Evolutionary conservation across 2,329 filamentous ascomycete species (phyloP).

Genomic region (Talaromyces sp.): DNA sequence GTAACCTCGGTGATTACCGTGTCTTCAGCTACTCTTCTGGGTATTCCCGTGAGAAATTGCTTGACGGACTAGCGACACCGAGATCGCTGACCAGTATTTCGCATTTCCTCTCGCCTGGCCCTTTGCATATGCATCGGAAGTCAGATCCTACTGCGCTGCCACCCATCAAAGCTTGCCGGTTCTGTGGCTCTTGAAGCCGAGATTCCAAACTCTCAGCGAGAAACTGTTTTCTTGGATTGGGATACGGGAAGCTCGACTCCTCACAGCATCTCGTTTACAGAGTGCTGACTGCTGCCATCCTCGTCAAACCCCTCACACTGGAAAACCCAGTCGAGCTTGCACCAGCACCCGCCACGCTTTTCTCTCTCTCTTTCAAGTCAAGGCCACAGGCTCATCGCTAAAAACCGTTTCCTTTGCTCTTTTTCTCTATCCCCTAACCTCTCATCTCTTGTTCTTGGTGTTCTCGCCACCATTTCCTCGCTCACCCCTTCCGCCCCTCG

Average conservation of each 20-base stretch:
- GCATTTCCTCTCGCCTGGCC: background rate
- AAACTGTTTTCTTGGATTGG: background rate
- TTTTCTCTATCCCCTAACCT: background rate
- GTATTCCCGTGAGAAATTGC: background rate
- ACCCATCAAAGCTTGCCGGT: background rate
- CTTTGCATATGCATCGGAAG: background rate
- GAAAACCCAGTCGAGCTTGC: background rate
- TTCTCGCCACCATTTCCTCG: background rate
- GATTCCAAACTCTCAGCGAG: background rate
- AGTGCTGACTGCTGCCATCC: background rate
- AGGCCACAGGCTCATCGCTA: background rate
- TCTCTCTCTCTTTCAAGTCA: background rate
- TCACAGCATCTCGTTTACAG: background rate
- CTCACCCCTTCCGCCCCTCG: background rate
- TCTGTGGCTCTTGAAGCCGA: background rate
- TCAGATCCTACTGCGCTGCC: background rate
- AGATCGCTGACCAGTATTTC: background rate
- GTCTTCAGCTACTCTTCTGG: background rate
- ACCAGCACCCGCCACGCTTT: background rate
- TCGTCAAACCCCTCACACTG: background rate
- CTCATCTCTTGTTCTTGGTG: background rate
- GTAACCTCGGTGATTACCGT: background rate
- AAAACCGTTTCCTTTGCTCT: background rate
- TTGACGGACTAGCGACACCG: background rate
- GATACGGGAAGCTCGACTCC: background rate